A percentile compares a stretch with the other conserved stretches of the same genome.
These are phyloP conservation scores for Albugo candida DNA, from an alignment of 352 stramenopile species.

Conservation along the genomic window DNA sequence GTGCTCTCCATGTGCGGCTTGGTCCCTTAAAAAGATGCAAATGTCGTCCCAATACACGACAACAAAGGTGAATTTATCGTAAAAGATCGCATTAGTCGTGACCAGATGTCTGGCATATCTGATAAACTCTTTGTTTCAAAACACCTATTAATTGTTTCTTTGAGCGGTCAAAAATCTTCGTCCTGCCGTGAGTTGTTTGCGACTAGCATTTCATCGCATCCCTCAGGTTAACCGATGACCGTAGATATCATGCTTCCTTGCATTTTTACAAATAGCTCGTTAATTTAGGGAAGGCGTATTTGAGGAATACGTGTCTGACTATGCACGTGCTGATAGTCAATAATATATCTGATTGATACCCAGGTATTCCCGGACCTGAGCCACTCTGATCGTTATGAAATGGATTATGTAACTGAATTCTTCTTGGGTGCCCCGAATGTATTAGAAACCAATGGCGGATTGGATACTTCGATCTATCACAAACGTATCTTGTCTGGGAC, in stretches of 20 bases:
- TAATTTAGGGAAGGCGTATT: constrained; percentile 10
- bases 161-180: constrained; percentile 13
- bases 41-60: constrained; percentile 23
- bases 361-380: constrained; percentile 1
- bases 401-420: constrained; percentile 4
- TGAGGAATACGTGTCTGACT: constrained; percentile 5
- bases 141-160: constrained; percentile 21
- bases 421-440: constrained; percentile 11
- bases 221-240: constrained; percentile 6
- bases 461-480: constrained; percentile 7
- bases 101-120: constrained; percentile 20
- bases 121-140: constrained; percentile 17
- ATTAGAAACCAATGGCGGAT: constrained; percentile 9
- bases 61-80: constrained; percentile 14
- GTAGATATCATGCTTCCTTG: background rate
- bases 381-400: constrained; percentile 4
- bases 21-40: constrained; percentile 11
- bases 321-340: constrained; percentile 8
- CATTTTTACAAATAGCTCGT: constrained; percentile 12
- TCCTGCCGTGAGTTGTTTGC: constrained; percentile 6
- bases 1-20: constrained; percentile 8
- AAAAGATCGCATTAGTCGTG: constrained; percentile 16
- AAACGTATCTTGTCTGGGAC: constrained; percentile 3
- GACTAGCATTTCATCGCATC: constrained; percentile 14
- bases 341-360: constrained; percentile 3